These are phyloP conservation scores for Scopulariopsis brevicaulis DNA, from an alignment of 2,329 filamentous ascomycete species.

Conservation along the genomic window DNA sequence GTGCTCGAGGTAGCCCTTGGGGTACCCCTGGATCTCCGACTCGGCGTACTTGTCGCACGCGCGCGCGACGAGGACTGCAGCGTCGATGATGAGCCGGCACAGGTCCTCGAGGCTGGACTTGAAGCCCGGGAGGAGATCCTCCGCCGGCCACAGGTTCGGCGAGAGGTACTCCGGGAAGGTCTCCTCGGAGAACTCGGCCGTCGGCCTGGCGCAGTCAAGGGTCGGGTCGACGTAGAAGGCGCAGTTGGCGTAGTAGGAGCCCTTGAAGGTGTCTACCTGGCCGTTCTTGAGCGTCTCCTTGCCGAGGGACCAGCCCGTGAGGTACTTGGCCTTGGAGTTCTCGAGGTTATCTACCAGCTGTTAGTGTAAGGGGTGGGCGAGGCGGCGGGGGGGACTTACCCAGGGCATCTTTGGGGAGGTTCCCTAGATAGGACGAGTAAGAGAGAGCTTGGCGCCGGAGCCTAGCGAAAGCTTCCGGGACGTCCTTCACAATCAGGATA, in stretches of 20 bases:
- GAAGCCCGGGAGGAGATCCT: conserved; percentile 63
- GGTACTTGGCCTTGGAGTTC: conserved; percentile 49
- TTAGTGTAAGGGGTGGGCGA: not conserved
- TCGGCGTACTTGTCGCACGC: conserved; percentile 81
- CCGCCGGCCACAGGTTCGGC: conserved; percentile 77
- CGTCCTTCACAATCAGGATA: conserved; percentile 84
- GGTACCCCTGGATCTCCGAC: conserved; percentile 67
- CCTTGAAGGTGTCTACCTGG: conserved; percentile 69
- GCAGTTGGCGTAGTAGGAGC: conserved; percentile 76
- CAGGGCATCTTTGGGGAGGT: conserved; percentile 60
- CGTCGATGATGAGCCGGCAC: conserved; percentile 79
- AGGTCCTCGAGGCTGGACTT: conserved; percentile 59
- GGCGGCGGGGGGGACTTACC: conserved; percentile 31
- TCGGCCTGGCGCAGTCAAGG: conserved; percentile 52
- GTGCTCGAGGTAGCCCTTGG: conserved; percentile 67
- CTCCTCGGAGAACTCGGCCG: conserved; percentile 39
- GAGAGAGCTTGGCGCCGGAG: conserved; percentile 67
- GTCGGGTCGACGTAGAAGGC: conserved; percentile 59
- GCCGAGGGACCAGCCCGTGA: conserved; percentile 68
- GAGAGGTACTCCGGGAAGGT: conserved; percentile 82
- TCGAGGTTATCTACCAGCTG: conserved; percentile 37
- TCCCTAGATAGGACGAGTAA: conserved; percentile 81
- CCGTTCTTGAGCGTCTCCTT: conserved; percentile 74
- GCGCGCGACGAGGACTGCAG: conserved; percentile 76
- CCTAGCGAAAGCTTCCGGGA: conserved; percentile 60